These are phyloP conservation scores for Agrocybe pediades DNA, from an alignment of 768 basidiomycete genomes.

Conservation along the genomic window DNA sequence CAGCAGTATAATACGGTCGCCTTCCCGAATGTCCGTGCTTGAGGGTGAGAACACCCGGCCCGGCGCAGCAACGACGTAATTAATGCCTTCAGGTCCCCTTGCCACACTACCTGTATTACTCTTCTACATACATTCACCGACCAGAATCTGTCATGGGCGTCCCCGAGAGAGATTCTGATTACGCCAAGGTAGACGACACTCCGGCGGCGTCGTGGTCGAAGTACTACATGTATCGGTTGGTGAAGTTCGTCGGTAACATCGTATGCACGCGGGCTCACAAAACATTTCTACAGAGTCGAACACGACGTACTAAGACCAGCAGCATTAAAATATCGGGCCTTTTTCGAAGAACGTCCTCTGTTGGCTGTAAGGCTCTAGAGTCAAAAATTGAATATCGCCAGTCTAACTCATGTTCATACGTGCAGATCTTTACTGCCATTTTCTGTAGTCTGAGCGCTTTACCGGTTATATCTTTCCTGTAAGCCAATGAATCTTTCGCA, in stretches of 20 bases:
- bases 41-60: not conserved
- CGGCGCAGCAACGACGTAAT: not conserved
- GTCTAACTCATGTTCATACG: not conserved
- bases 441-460: conserved; percentile 19
- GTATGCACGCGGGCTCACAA: not conserved
- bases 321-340: conserved; percentile 4
- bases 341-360: conserved; percentile 23
- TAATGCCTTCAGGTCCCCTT: not conserved
- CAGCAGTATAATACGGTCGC: not conserved
- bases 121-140: not conserved
- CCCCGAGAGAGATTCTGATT: not conserved
- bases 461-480: conserved; percentile 25
- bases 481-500: no score
- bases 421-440: conserved; percentile 22
- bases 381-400: not conserved
- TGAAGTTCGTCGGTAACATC: not conserved
- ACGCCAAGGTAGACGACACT: not conserved
- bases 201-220: not conserved
- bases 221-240: conserved; percentile 18
- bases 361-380: conserved; percentile 16
- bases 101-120: not conserved
- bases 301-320: conserved; percentile 20
- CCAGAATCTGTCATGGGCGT: not conserved
- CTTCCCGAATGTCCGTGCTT: not conserved
- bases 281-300: conserved; percentile 19